These are phyloP conservation scores for Pythium aphanidermatum DNA, from an alignment of 352 stramenopile species.

Conservation along the genomic window DNA sequence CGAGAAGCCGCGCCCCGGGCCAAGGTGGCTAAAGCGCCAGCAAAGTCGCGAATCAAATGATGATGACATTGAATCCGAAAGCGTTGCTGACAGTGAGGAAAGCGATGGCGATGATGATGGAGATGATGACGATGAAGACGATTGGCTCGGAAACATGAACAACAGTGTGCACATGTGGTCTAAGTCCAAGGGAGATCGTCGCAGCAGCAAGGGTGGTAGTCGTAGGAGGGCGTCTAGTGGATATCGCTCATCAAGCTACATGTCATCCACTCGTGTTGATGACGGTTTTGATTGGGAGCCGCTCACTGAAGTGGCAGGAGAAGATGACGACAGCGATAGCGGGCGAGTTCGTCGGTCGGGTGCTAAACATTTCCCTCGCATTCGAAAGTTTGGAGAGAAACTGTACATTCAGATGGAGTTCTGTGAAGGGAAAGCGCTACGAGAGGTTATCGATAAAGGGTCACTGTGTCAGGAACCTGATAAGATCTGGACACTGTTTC, in stretches of 20 bases:
- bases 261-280: conserved; percentile 36
- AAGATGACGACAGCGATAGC: conserved; percentile 21
- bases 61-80: conserved; percentile 45
- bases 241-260: conserved; percentile 30
- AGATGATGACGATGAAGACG: conserved; percentile 65
- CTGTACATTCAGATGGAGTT: conserved; percentile 97
- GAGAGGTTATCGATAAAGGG: conserved; percentile 93
- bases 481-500: conserved; percentile 93
- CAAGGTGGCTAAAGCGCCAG: too few relatives aligned
- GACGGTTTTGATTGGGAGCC: conserved; percentile 69
- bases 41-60: too few relatives aligned
- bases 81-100: conserved; percentile 43
- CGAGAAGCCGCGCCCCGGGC: not conserved
- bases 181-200: conserved; percentile 47
- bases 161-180: conserved; percentile 60
- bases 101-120: conserved; percentile 34
- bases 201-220: conserved; percentile 15
- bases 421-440: conserved; percentile 90
- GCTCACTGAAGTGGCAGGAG: conserved; percentile 42
- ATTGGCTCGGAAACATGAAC: conserved; percentile 71
- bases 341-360: not conserved
- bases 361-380: conserved; percentile 2
- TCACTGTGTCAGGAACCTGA: conserved; percentile 72
- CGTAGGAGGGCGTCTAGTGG: conserved; percentile 32
- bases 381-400: conserved; percentile 58